phyloP scores from a whole-genome alignment of 352 stramenopile genomes.

The Achlya hypogyna region DNA sequence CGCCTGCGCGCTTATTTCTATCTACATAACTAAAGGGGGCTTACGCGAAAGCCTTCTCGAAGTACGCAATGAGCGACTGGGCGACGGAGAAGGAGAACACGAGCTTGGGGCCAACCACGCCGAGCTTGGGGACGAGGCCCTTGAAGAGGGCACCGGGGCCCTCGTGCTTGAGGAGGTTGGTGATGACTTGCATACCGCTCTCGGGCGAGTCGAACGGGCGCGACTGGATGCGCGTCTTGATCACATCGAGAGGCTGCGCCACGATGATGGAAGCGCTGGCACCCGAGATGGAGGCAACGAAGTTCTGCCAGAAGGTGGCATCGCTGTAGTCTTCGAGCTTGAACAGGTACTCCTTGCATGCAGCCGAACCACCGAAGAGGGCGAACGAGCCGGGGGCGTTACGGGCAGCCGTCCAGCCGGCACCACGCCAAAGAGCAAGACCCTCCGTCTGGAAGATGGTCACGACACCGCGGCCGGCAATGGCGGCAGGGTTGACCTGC shows the following conservation, averaged over 20 bases:
- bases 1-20: no score
- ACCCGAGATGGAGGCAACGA: slow-evolving; percentile 77
- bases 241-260: slow-evolving; percentile 89
- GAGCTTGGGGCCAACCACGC: slow-evolving; percentile 92
- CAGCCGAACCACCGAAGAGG: slow-evolving; percentile 88
- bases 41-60: slow-evolving; percentile 72
- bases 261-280: slow-evolving; percentile 83
- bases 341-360: slow-evolving; percentile 88
- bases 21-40: neutral
- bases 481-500: slow-evolving; percentile 90
- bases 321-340: slow-evolving; percentile 84
- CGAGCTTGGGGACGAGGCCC: slow-evolving; percentile 90
- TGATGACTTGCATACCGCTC: slow-evolving; percentile 84
- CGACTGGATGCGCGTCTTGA: slow-evolving; percentile 94
- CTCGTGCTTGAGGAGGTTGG: slow-evolving; percentile 90
- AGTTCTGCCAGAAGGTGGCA: slow-evolving; percentile 88
- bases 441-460: slow-evolving; percentile 91
- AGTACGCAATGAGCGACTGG: slow-evolving; percentile 92
- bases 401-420: slow-evolving; percentile 85
- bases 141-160: slow-evolving; percentile 91
- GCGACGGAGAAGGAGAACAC: slow-evolving; percentile 95
- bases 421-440: slow-evolving; percentile 85
- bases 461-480: slow-evolving; percentile 84
- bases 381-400: slow-evolving; percentile 94
- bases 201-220: slow-evolving; percentile 91